These are phyloP conservation scores for Kodamaea neixiangensis DNA, from an alignment of 805 yeast genomes.

Conservation along the genomic window DNA sequence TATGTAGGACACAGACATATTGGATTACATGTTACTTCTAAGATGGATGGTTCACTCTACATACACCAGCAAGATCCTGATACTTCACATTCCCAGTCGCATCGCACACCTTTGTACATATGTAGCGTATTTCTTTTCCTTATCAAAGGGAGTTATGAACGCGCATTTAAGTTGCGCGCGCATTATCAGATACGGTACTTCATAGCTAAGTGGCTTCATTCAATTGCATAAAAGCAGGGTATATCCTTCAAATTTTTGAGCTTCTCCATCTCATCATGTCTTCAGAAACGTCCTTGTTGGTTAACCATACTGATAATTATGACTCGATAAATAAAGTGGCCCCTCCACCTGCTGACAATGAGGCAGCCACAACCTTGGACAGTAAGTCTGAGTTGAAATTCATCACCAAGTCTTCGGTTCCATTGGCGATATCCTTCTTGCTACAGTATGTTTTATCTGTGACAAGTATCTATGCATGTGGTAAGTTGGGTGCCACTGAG, in stretches of 20 bases:
- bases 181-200: background rate
- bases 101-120: too few species aligned
- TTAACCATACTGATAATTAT: conserved; percentile 21
- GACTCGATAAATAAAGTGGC: conserved; percentile 16
- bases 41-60: background rate
- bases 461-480: conserved; percentile 25
- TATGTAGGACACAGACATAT: background rate
- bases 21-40: background rate
- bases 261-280: conserved; percentile 17
- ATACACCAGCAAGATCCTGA: too few species aligned
- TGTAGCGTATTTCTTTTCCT: too few species aligned
- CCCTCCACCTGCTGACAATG: background rate
- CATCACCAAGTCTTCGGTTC: conserved; percentile 21
- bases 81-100: too few species aligned
- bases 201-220: too few species aligned
- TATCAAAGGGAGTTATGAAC: background rate
- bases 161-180: too few species aligned
- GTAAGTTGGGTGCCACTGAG: conserved; percentile 26
- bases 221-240: background rate
- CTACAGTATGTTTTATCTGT: conserved; percentile 26
- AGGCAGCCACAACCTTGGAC: conserved; percentile 4
- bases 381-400: conserved; percentile 14
- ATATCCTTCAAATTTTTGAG: background rate
- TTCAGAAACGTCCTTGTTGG: conserved; percentile 28
- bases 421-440: conserved; percentile 26